Percentiles rank a stretch among this genome's conserved stretches.
These are phyloP conservation scores for Rosa hybrid DNA, from an alignment of 331 rosid species.

Conservation along the genomic window DNA sequence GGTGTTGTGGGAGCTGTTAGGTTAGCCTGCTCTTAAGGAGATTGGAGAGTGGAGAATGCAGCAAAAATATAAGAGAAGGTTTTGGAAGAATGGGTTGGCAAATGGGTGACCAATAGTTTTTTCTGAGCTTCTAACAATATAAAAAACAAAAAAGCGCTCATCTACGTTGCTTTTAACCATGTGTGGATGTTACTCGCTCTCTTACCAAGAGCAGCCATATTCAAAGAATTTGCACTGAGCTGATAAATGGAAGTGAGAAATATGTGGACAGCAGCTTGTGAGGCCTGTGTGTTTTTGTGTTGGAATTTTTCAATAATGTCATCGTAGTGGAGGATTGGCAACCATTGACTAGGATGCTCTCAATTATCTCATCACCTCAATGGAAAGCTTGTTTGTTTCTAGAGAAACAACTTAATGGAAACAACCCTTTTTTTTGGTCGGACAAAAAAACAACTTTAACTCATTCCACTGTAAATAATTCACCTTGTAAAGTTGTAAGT, in stretches of 20 bases:
- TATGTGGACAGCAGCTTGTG: neutral
- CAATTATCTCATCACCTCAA: neutral
- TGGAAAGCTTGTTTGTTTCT: neutral
- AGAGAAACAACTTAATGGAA: too few relatives aligned
- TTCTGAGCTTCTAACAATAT: neutral
- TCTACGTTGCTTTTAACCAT: neutral
- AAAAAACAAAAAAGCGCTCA: neutral
- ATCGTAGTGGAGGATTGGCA: neutral
- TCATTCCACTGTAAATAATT: neutral
- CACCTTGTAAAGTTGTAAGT: neutral
- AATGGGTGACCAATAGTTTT: constrained; percentile 23
- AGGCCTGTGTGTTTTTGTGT: neutral
- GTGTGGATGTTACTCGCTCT: constrained; percentile 3
- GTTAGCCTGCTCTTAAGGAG: constrained; percentile 3
- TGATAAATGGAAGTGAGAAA: neutral
- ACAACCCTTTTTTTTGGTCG: too few relatives aligned
- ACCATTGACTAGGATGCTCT: neutral
- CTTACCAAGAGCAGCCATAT: constrained; percentile 1
- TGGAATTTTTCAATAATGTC: neutral
- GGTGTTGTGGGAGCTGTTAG: neutral
- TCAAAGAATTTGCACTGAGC: constrained; percentile 13
- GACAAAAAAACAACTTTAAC: neutral
- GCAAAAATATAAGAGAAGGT: neutral
- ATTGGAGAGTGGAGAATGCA: constrained; percentile 10
- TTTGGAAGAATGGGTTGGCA: constrained; percentile 18